phyloP scores from a whole-genome alignment of 345 rosid species.

The Stellera chamaejasme region DNA sequence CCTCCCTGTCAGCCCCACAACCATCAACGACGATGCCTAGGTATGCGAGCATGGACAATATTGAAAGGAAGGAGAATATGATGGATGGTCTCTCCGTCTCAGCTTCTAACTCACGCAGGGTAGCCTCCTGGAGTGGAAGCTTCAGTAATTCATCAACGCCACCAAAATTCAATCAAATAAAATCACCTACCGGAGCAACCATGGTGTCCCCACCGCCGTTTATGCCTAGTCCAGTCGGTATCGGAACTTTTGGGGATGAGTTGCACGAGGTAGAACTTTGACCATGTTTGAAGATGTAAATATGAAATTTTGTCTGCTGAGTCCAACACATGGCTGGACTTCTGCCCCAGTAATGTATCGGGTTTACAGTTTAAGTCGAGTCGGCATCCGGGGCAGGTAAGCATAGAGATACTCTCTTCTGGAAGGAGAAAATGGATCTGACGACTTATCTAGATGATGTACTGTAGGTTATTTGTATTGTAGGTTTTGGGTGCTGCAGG shows the following conservation, averaged over 20 bases:
- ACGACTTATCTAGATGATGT: too few species aligned
- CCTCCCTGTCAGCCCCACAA: constrained; percentile 31
- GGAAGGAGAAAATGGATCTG: too few species aligned
- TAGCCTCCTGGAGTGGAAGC: constrained; percentile 92
- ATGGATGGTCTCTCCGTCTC: constrained; percentile 13
- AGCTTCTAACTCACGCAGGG: constrained; percentile 41
- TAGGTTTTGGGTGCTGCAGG: too few species aligned
- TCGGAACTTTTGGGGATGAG: constrained; percentile 66
- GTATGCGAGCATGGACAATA: constrained; percentile 67
- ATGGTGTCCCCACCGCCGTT: constrained; percentile 26
- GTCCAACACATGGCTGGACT: constrained; percentile 10
- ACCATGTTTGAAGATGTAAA: constrained; percentile 42
- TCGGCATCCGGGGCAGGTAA: too few species aligned
- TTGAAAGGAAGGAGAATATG: constrained; percentile 23
- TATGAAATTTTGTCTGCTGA: constrained; percentile 35
- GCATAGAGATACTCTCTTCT: too few species aligned
- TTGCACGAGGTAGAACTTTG: constrained; percentile 94
- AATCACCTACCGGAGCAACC: constrained; percentile 28
- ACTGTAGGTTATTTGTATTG: too few species aligned
- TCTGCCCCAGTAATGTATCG: constrained; percentile 3
- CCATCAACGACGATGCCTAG: constrained; percentile 42
- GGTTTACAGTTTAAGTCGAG: too few species aligned
- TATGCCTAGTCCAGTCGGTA: constrained; percentile 30
- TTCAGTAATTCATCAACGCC: constrained; percentile 30
- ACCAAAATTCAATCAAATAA: constrained; percentile 12